A percentile compares a stretch with the other conserved stretches of the same genome.
phyloP scores from a whole-genome alignment of 2,329 filamentous ascomycete species.

The Ascocoryne sarcoides region DNA sequence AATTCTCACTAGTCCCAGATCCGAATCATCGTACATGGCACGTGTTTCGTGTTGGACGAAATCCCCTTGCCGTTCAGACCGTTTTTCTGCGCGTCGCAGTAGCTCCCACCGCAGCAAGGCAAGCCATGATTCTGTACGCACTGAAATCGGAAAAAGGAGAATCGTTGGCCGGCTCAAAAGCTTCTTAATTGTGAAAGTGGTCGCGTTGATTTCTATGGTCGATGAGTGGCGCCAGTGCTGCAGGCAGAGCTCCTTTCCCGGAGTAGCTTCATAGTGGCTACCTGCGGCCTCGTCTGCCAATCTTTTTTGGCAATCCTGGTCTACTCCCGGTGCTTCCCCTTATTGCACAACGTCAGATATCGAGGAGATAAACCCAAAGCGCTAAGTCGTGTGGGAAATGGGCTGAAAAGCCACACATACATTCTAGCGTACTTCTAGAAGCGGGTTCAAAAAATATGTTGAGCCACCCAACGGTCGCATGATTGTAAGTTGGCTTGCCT shows the following conservation, averaged over 20 bases:
- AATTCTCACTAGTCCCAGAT: constrained; percentile 19
- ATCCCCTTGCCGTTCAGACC: constrained; percentile 6
- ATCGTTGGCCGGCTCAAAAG: background rate
- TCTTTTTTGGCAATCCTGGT: constrained; percentile 2
- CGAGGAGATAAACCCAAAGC: no score
- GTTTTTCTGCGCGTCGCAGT: constrained; percentile 8
- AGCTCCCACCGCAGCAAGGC: background rate
- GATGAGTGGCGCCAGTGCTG: constrained; percentile 1
- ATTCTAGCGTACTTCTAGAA: constrained; percentile 24
- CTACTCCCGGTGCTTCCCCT: background rate
- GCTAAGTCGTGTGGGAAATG: no score
- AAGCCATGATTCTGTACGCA: background rate
- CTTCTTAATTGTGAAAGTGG: background rate
- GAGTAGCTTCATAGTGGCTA: constrained; percentile 9
- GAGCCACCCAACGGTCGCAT: background rate
- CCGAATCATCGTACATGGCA: constrained; percentile 10
- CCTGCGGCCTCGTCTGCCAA: constrained; percentile 10
- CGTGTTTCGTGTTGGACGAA: constrained; percentile 15
- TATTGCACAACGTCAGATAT: no score
- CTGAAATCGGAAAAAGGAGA: background rate
- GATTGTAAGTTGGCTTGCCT: constrained; percentile 7
- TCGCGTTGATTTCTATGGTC: background rate
- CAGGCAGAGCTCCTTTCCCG: constrained; percentile 3
- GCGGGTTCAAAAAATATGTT: constrained; percentile 4
- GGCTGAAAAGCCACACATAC: constrained; percentile 6